Evolutionary conservation across 2,329 filamentous ascomycete genomes (phyloP), one percentile per base, ranked within the genome.

Genomic region (Cryphonectria parasitica): DNA sequence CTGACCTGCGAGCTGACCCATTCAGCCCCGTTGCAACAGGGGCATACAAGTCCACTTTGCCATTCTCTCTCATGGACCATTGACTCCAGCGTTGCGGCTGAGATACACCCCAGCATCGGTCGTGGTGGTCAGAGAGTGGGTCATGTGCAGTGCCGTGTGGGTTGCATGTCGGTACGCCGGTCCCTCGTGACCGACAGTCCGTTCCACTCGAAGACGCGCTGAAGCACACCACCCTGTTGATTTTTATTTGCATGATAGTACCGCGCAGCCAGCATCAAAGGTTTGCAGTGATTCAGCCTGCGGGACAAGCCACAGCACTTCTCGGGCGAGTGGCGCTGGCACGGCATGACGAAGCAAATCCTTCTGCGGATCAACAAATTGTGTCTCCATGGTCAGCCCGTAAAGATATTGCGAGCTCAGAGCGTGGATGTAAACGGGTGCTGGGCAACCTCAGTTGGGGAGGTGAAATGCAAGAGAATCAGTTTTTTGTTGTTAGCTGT

Each of bases 41-140:
- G 61, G 66, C 66, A 34, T 54, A 34, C 43, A 68, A 68, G 66
- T 58, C 64, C 54, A 58, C 52, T 34, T 58, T 31, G 28, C 28
- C 22, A n/a, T 49, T 22, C 31, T 58, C 25, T 19, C 13, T 31
- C 15, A 19, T 4, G 11, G 28, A 39, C 5, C 15, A 28, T 56
- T 25, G 25, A 66, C 17, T 22, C 31, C 45, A 36, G 34, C 45
- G 11, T 17, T 39, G 22, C 15, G 25, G 41, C 43, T 39, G 58
- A 64, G n/a, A 15, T 28, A n/a, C 61, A 25, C 36, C 19, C 39
- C 25, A 28, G 54, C 36, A 45, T 4, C 15, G 8, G 58, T 25
- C 54, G 54, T 19, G 54, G 65, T 67, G 65, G 54, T 60, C 65
- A 67, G 65, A 61, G 58, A 31, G 19, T 43, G 41, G 54, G 65